Evolutionary conservation across 1,284 basidiomycete genomes (phyloP).

Genomic region (Ceratobasidium theobromae): DNA sequence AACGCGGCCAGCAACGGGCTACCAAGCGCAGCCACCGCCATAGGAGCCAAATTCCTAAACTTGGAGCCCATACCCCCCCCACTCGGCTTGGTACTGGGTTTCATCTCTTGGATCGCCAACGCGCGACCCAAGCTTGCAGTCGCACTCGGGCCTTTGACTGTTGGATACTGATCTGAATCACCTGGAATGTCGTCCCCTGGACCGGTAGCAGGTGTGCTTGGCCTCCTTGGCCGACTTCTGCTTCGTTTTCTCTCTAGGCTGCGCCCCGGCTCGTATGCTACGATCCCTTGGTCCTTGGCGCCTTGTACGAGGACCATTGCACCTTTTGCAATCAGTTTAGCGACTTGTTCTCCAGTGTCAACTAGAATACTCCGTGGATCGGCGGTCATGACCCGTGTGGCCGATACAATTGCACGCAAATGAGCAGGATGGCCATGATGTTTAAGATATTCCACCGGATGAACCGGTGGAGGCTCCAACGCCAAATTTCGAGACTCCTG

Average conservation of each 20-base stretch:
- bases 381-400: slow-evolving; percentile 84
- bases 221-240: slow-evolving; percentile 4
- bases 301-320: slow-evolving; percentile 72
- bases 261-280: slow-evolving; percentile 39
- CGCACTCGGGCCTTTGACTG: background rate
- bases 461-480: slow-evolving; percentile 12
- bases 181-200: background rate
- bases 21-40: slow-evolving; percentile 28
- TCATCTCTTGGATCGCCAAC: background rate
- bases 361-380: slow-evolving; percentile 74
- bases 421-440: slow-evolving; percentile 46
- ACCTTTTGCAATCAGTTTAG: slow-evolving; percentile 60
- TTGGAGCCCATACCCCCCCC: background rate
- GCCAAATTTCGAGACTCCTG: slow-evolving; percentile 31
- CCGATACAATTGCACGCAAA: slow-evolving; percentile 75
- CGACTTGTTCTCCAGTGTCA: slow-evolving; percentile 63
- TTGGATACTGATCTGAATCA: slow-evolving; percentile 1
- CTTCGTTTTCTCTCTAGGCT: background rate
- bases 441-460: slow-evolving; percentile 53
- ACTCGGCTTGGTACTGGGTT: slow-evolving; percentile 3
- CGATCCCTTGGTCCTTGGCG: slow-evolving; percentile 67
- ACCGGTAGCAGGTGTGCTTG: background rate
- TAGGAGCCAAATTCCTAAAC: slow-evolving; percentile 17
- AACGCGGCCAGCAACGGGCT: slow-evolving; percentile 29
- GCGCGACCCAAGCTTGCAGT: slow-evolving; percentile 11